A percentile compares a stretch with the other conserved stretches of the same genome.
Evolutionary conservation across 192 early-diverging fungal genomes (phyloP).

Genomic region (Paraglomus occultum): DNA sequence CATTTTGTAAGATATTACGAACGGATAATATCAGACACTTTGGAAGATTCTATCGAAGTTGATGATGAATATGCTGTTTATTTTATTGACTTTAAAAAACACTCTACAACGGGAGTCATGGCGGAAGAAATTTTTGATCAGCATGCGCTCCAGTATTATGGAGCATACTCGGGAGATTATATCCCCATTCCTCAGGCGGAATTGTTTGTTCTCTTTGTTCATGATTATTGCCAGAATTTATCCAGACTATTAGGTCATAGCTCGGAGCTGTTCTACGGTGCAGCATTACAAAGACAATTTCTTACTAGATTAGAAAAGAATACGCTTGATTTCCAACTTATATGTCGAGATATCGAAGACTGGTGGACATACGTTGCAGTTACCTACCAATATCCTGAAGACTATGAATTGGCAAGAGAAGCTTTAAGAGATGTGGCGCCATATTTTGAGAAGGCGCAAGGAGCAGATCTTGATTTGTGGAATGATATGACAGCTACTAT

Average conservation of each 20-base stretch:
- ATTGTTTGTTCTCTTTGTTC: slow-evolving; percentile 20
- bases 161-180: slow-evolving; percentile 19
- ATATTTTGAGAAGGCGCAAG: not conserved
- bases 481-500: slow-evolving; percentile 6
- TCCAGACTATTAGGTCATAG: slow-evolving; percentile 12
- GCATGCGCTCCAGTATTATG: slow-evolving; percentile 16
- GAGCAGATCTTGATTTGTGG: slow-evolving; percentile 13
- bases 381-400: slow-evolving; percentile 20
- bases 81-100: slow-evolving; percentile 30
- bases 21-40: slow-evolving; percentile 1
- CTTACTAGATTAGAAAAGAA: not conserved
- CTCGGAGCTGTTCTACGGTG: slow-evolving; percentile 22
- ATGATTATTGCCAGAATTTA: slow-evolving; percentile 20
- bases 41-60: not conserved
- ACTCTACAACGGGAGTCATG: slow-evolving; percentile 21
- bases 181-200: slow-evolving; percentile 15
- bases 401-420: slow-evolving; percentile 15
- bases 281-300: slow-evolving; percentile 20
- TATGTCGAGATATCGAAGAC: slow-evolving; percentile 16
- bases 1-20: slow-evolving; percentile 20
- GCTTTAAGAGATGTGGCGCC: slow-evolving; percentile 16
- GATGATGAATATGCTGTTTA: slow-evolving; percentile 5
- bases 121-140: slow-evolving; percentile 18
- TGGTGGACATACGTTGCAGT: slow-evolving; percentile 25
- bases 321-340: not conserved